phyloP scores from a whole-genome alignment of 768 basidiomycete species.

The Trichaptum fuscoviolaceum region DNA sequence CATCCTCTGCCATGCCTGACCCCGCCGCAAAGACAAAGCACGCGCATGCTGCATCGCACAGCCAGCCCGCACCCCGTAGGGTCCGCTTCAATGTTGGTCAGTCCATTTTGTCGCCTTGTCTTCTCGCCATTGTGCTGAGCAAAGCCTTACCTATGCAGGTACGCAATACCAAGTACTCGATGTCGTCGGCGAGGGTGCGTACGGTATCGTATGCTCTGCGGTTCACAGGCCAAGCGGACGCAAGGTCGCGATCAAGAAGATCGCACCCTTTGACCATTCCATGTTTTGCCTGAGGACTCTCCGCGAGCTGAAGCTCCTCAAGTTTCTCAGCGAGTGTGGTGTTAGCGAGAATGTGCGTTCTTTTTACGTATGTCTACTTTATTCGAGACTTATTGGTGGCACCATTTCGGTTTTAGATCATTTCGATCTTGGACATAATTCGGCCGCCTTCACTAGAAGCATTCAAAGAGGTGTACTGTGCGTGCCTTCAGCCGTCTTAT shows the following conservation, averaged over 20 bases:
- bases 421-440: conserved; percentile 86
- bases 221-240: conserved; percentile 80
- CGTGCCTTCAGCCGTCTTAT: conserved; percentile 21
- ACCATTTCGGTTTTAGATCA: conserved; percentile 50
- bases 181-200: conserved; percentile 88
- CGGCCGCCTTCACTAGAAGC: conserved; percentile 73
- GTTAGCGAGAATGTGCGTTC: conserved; percentile 76
- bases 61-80: conserved; percentile 63
- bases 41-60: conserved; percentile 39
- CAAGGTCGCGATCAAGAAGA: conserved; percentile 96
- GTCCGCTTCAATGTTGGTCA: conserved; percentile 84
- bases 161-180: conserved; percentile 81
- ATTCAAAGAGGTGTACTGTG: conserved; percentile 83
- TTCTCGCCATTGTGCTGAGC: conserved; percentile 17
- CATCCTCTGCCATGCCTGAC: background rate
- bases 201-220: conserved; percentile 94
- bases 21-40: conserved; percentile 35
- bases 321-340: conserved; percentile 81
- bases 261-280: conserved; percentile 91
- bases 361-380: conserved; percentile 4
- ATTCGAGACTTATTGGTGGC: conserved; percentile 4
- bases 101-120: conserved; percentile 24
- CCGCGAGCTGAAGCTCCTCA: conserved; percentile 58
- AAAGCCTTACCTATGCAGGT: conserved; percentile 30
- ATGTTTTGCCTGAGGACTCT: conserved; percentile 91